phyloP scores from a whole-genome alignment of 352 stramenopile species.

The Pythium monospermum region DNA sequence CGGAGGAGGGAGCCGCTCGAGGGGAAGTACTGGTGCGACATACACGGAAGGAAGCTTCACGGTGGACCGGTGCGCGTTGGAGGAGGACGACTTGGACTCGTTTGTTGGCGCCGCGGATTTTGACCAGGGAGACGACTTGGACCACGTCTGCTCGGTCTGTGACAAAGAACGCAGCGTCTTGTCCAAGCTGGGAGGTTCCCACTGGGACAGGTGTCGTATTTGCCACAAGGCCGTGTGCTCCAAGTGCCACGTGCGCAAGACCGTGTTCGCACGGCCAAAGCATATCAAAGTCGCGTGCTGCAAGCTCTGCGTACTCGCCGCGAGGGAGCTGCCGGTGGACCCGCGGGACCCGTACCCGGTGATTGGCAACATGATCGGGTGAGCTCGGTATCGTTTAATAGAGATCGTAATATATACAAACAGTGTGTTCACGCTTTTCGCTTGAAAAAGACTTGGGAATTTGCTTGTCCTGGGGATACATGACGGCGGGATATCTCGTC shows the following conservation, averaged over 20 bases:
- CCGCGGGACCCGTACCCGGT: conserved; percentile 41
- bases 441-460: no score
- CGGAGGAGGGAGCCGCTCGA: no score
- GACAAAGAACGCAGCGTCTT: conserved; percentile 18
- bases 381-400: no score
- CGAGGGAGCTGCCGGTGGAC: conserved; percentile 32
- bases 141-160: conserved; percentile 18
- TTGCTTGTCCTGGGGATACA: no score
- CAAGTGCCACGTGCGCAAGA: conserved; percentile 47
- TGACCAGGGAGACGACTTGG: background rate
- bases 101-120: background rate
- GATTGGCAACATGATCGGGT: conserved; percentile 11
- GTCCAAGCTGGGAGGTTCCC: conserved; percentile 10
- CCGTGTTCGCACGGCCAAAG: conserved; percentile 29
- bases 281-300: conserved; percentile 41
- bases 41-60: background rate
- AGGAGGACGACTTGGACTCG: background rate
- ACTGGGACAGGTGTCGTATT: conserved; percentile 29
- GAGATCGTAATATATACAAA: no score
- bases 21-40: background rate
- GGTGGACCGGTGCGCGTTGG: conserved; percentile 7
- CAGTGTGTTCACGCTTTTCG: no score
- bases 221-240: conserved; percentile 34
- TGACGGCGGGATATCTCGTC: no score
- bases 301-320: conserved; percentile 41